Evolutionary conservation across 148 eudicot genomes (phyloP).

Genomic region (Chenopodium suecicum): DNA sequence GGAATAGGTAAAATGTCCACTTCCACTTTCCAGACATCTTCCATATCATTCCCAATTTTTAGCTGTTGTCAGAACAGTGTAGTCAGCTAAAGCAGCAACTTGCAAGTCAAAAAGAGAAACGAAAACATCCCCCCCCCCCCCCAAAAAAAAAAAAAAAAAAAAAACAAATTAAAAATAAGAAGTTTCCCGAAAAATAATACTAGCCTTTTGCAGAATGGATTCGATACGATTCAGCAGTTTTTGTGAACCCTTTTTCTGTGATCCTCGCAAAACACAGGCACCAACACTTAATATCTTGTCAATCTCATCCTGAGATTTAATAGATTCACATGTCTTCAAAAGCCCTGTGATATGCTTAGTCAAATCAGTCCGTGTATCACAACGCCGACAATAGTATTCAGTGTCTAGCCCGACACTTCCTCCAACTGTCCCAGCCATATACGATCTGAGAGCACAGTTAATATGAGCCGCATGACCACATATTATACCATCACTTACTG

Average conservation of each 20-base stretch:
- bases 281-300: slow-evolving; percentile 57
- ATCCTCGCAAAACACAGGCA: slow-evolving; percentile 55
- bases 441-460: slow-evolving; percentile 71
- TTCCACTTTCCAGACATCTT: slow-evolving; percentile 52
- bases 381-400: slow-evolving; percentile 85
- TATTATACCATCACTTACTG: slow-evolving; percentile 35
- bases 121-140: not conserved
- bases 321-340: slow-evolving; percentile 53
- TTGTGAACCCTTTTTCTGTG: slow-evolving; percentile 54
- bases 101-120: not conserved
- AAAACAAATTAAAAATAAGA: too few species aligned
- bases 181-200: slow-evolving; percentile 6
- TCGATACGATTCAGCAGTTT: slow-evolving; percentile 47
- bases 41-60: slow-evolving; percentile 40
- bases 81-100: slow-evolving; percentile 14
- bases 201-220: slow-evolving; percentile 66
- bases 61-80: slow-evolving; percentile 43
- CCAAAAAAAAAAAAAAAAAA: not conserved
- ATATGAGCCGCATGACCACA: slow-evolving; percentile 87
- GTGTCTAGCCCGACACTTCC: slow-evolving; percentile 82
- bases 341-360: slow-evolving; percentile 53
- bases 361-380: slow-evolving; percentile 79
- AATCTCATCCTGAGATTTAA: slow-evolving; percentile 45
- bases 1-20: slow-evolving; percentile 26
- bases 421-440: slow-evolving; percentile 92